Evolutionary conservation across 306 rosid species (phyloP).

Genomic region (Ochetophila trinervis): DNA sequence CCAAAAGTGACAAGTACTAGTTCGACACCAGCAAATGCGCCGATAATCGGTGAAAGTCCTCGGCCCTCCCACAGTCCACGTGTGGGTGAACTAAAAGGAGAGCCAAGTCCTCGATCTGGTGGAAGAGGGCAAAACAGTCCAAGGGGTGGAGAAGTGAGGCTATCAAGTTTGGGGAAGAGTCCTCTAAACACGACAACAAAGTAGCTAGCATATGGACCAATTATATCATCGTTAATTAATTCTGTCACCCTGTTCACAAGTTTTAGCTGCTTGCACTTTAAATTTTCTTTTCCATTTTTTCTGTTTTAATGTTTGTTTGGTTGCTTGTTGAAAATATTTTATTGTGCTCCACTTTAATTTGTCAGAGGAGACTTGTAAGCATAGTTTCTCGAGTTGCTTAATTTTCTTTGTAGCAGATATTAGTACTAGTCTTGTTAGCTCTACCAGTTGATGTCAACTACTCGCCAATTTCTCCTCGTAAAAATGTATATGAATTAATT

Average conservation of each 20-base stretch:
- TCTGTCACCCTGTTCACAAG: no score
- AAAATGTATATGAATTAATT: no score
- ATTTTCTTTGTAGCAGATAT: no score
- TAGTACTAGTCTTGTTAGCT: no score
- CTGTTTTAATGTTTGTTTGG: conserved; percentile 19
- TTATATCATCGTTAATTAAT: no score
- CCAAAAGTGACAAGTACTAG: conserved; percentile 80
- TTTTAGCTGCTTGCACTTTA: neutral
- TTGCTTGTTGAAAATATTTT: conserved; percentile 6
- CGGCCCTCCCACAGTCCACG: conserved; percentile 53
- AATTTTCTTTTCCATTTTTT: conserved; percentile 21
- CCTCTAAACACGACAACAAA: conserved; percentile 54
- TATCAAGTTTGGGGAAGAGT: conserved; percentile 59
- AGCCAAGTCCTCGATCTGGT: conserved; percentile 63
- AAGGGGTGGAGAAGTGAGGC: conserved; percentile 43
- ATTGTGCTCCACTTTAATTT: neutral
- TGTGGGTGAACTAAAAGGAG: conserved; percentile 44
- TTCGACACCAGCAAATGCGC: conserved; percentile 56
- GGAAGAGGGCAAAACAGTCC: conserved; percentile 63
- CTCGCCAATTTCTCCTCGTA: no score
- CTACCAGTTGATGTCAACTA: no score
- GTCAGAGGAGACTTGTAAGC: no score
- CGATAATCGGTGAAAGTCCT: conserved; percentile 52
- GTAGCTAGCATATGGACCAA: neutral
- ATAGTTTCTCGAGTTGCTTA: no score